Conservation (phyloP, 2,329 filamentous ascomycete species). For the Epichloe scottii region DNA sequence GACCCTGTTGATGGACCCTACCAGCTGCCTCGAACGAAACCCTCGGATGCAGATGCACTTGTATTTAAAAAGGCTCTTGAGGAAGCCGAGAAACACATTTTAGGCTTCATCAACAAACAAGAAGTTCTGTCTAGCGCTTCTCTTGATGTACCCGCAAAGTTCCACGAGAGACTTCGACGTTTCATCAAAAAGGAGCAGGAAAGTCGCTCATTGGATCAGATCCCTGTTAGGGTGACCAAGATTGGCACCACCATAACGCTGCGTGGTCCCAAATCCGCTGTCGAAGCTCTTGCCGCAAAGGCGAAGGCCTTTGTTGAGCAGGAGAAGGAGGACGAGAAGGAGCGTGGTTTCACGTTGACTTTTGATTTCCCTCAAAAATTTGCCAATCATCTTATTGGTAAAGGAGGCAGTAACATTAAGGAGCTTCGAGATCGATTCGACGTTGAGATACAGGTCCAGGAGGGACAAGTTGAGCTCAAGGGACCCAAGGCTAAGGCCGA, state of each 20-base stretch:
- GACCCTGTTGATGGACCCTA: conserved; percentile 33
- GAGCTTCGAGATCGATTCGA: conserved; percentile 56
- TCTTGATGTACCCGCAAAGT: conserved; percentile 49
- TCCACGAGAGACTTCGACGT: conserved; percentile 48
- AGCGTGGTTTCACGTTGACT: conserved; percentile 71
- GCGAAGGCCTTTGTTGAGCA: conserved; percentile 70
- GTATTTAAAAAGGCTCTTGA: conserved; percentile 42
- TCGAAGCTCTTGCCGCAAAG: conserved; percentile 60
- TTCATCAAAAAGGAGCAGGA: conserved; percentile 56
- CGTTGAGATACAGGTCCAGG: conserved; percentile 74
- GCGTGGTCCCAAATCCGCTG: conserved; percentile 61
- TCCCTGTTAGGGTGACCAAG: conserved; percentile 47
- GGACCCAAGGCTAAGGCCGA: conserved; percentile 92
- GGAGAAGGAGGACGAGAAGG: conserved; percentile 85
- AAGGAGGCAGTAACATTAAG: conserved; percentile 53
- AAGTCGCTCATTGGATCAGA: conserved; percentile 40
- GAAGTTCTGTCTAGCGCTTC: conserved; percentile 37
- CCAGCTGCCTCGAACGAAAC: conserved; percentile 41
- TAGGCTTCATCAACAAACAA: conserved; percentile 45
- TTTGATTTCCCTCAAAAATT: conserved; percentile 95
- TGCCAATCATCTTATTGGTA: conserved; percentile 71
- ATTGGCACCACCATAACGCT: conserved; percentile 53
- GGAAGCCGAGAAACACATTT: conserved; percentile 44
- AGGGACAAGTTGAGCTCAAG: conserved; percentile 91
- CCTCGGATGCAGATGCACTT: conserved; percentile 35